Conservation (phyloP, 352 stramenopile genomes). For the Pythium coloratum region DNA sequence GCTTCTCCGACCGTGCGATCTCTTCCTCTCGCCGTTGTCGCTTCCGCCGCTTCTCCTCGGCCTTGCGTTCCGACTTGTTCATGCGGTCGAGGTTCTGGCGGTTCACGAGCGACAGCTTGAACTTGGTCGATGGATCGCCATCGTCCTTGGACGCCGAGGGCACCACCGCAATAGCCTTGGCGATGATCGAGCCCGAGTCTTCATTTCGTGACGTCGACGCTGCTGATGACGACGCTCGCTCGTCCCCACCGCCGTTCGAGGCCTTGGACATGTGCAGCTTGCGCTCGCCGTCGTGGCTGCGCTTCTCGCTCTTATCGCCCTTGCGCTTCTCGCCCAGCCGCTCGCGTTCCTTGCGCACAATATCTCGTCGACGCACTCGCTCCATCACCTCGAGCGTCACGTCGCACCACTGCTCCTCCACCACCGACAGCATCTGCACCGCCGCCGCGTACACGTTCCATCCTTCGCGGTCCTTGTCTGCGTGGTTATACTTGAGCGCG, state of each 20-base stretch:
- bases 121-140: slow-evolving; percentile 33
- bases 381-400: slow-evolving; percentile 80
- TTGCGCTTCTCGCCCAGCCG: slow-evolving; percentile 66
- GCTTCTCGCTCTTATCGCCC: slow-evolving; percentile 30
- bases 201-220: slow-evolving; percentile 1
- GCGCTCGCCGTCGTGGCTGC: slow-evolving; percentile 35
- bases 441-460: slow-evolving; percentile 83
- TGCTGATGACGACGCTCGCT: background rate
- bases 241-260: background rate
- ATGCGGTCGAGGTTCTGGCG: slow-evolving; percentile 68
- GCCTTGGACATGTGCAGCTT: slow-evolving; percentile 4
- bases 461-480: slow-evolving; percentile 77
- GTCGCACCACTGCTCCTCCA: slow-evolving; percentile 79
- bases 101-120: slow-evolving; percentile 71
- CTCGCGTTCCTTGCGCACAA: slow-evolving; percentile 70
- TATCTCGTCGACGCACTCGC: slow-evolving; percentile 61
- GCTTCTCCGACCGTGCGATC: slow-evolving; percentile 73
- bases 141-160: slow-evolving; percentile 19
- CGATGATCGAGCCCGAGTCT: slow-evolving; percentile 12
- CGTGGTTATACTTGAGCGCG: slow-evolving; percentile 75
- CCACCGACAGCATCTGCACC: slow-evolving; percentile 64
- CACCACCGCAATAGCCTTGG: slow-evolving; percentile 20
- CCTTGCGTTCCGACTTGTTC: slow-evolving; percentile 86
- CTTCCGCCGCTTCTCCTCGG: slow-evolving; percentile 83
- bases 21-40: slow-evolving; percentile 71